phyloP scores from a whole-genome alignment of 2,329 filamentous ascomycete genomes.

The Xylariales sp. region DNA sequence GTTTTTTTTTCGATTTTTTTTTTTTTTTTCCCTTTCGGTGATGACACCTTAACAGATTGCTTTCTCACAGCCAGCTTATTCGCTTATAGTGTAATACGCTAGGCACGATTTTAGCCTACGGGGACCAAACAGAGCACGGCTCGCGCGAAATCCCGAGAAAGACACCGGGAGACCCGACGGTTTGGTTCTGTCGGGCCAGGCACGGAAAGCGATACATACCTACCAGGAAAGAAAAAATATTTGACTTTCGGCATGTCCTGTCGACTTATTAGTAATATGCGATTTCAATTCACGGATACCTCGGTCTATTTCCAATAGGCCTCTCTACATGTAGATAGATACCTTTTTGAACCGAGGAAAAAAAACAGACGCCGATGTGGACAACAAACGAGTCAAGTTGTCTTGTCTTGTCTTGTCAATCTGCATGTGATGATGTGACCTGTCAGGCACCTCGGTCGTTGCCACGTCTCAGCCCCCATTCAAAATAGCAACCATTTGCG shows the following conservation, averaged over 20 bases:
- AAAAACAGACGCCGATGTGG: not conserved
- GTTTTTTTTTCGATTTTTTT: not conserved
- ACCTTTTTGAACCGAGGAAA: too few species aligned
- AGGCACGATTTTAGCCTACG: constrained; percentile 11
- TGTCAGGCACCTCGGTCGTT: not conserved
- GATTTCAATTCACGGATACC: too few species aligned
- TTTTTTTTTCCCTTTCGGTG: not conserved
- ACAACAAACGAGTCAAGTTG: not conserved
- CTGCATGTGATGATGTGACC: not conserved
- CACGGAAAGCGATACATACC: not conserved
- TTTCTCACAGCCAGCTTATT: not conserved
- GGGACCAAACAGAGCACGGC: too few species aligned
- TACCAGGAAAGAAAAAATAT: too few species aligned
- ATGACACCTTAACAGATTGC: constrained; percentile 1
- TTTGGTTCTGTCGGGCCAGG: not conserved
- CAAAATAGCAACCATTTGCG: constrained; percentile 1
- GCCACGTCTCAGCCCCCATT: constrained; percentile 20
- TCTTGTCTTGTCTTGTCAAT: too few species aligned
- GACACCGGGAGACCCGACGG: constrained; percentile 5
- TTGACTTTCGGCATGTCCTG: too few species aligned
- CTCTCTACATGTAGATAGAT: too few species aligned
- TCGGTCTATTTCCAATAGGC: too few species aligned
- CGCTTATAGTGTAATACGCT: not conserved
- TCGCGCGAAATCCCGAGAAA: not conserved
- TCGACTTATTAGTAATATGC: too few species aligned